Percentiles rank a stretch among this genome's conserved stretches.
Conservation (phyloP, 1,284 basidiomycete genomes). For the Ustilago xerochloae region DNA sequence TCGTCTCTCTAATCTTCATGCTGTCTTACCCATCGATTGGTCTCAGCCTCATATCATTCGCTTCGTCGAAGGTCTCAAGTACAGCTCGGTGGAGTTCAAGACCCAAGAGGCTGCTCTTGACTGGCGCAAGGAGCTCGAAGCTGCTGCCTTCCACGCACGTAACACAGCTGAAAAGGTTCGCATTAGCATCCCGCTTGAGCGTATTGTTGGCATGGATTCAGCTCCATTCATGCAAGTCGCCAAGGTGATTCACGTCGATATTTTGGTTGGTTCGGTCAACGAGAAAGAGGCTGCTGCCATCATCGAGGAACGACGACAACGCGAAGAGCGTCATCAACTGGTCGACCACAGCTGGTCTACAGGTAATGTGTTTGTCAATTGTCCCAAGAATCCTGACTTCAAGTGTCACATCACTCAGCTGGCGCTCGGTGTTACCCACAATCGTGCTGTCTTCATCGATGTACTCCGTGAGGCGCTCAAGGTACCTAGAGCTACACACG, state of each 20-base stretch:
- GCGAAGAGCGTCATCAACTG: constrained; percentile 15
- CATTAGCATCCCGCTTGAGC: constrained; percentile 56
- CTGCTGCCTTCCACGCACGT: constrained; percentile 45
- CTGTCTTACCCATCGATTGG: constrained; percentile 51
- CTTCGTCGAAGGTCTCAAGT: constrained; percentile 39
- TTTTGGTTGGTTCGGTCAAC: constrained; percentile 35
- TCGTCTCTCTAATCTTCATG: constrained; percentile 50
- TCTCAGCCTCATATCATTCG: constrained; percentile 43
- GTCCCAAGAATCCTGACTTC: constrained; percentile 42
- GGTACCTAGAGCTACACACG: background rate
- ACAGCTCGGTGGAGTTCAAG: constrained; percentile 57
- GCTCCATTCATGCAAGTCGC: constrained; percentile 46
- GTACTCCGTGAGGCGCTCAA: constrained; percentile 29
- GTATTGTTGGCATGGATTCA: constrained; percentile 43
- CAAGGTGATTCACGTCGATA: constrained; percentile 37
- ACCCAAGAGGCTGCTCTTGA: constrained; percentile 56
- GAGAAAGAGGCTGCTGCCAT: background rate
- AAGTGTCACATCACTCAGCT: constrained; percentile 39
- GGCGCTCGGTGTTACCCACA: constrained; percentile 32
- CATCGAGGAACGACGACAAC: constrained; percentile 6
- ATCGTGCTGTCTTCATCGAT: constrained; percentile 31
- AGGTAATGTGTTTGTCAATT: constrained; percentile 15
- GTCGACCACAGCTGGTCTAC: constrained; percentile 34
- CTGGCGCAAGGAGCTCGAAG: constrained; percentile 56
- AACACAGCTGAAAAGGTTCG: constrained; percentile 54